phyloP scores from a whole-genome alignment of 305 asterid genomes.

The Nicotiana rustica region DNA sequence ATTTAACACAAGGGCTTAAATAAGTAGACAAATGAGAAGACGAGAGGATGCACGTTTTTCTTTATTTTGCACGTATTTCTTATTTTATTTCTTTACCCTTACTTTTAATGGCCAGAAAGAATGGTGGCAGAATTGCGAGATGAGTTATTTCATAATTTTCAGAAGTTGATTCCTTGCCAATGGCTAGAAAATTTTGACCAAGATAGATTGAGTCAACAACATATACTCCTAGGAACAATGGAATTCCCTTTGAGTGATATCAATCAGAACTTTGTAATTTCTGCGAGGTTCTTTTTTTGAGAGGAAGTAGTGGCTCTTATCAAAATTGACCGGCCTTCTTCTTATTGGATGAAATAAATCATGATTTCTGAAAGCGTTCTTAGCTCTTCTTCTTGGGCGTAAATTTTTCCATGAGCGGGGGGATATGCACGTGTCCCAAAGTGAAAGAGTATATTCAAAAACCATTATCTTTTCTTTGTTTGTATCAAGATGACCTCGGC shows the following conservation, averaged over 20 bases:
- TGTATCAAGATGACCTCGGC: not conserved
- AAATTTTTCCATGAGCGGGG: not conserved
- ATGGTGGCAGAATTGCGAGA: not conserved
- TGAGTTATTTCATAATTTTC: not conserved
- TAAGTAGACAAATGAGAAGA: slow-evolving; percentile 22
- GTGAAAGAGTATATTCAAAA: slow-evolving; percentile 14
- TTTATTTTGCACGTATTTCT: slow-evolving; percentile 5
- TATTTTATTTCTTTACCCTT: not conserved
- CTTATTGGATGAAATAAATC: not conserved
- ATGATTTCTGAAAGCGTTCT: slow-evolving; percentile 3
- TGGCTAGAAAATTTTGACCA: slow-evolving; percentile 14
- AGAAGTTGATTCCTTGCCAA: slow-evolving; percentile 10
- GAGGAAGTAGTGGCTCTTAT: not conserved
- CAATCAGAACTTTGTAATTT: not conserved
- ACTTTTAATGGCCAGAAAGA: not conserved
- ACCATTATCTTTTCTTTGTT: slow-evolving; percentile 12
- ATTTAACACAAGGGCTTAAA: slow-evolving; percentile 17
- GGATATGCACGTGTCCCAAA: slow-evolving; percentile 4
- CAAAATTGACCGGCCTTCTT: slow-evolving; percentile 10
- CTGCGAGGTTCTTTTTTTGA: slow-evolving; percentile 5
- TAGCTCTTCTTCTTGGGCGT: not conserved
- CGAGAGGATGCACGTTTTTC: slow-evolving; percentile 10
- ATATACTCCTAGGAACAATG: slow-evolving; percentile 9
- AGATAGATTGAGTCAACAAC: not conserved
- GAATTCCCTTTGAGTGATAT: slow-evolving; percentile 21